phyloP scores from a whole-genome alignment of 768 basidiomycete species.

The Collybia sordida region DNA sequence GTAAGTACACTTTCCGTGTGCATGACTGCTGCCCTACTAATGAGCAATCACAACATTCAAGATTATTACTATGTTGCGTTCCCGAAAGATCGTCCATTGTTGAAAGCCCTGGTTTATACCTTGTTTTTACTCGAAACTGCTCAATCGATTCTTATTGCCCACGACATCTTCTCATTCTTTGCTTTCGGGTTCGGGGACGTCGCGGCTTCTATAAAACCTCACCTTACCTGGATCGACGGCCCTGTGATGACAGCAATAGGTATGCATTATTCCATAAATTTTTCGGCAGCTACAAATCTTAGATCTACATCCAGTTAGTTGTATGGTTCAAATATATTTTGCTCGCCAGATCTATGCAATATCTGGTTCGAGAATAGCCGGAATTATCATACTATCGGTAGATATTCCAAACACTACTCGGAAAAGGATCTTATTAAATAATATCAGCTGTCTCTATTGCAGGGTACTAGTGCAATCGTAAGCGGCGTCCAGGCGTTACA shows the following conservation, averaged over 20 bases:
- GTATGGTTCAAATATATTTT: neutral
- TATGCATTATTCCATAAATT: no score
- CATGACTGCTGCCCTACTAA: no score
- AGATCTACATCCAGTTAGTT: neutral
- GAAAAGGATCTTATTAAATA: no score
- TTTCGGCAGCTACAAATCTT: no score
- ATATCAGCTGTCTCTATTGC: neutral
- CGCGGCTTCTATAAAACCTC: neutral
- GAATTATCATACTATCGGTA: no score
- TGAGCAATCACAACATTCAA: neutral
- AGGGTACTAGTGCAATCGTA: neutral
- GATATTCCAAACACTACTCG: no score
- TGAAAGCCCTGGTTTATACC: neutral
- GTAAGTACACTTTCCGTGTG: neutral
- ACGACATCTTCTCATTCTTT: neutral
- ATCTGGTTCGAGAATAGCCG: no score
- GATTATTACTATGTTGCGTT: slow-evolving; percentile 1
- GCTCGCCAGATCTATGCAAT: no score
- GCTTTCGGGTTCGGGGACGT: no score
- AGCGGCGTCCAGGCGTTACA: neutral
- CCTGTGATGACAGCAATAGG: no score
- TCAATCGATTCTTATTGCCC: neutral
- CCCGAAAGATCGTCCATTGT: neutral
- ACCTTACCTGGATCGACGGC: no score
- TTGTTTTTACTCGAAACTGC: neutral